Percentiles rank a stretch among this genome's conserved stretches.
Conservation (phyloP, 257 asterid species). For the Solanum medicagineum region DNA sequence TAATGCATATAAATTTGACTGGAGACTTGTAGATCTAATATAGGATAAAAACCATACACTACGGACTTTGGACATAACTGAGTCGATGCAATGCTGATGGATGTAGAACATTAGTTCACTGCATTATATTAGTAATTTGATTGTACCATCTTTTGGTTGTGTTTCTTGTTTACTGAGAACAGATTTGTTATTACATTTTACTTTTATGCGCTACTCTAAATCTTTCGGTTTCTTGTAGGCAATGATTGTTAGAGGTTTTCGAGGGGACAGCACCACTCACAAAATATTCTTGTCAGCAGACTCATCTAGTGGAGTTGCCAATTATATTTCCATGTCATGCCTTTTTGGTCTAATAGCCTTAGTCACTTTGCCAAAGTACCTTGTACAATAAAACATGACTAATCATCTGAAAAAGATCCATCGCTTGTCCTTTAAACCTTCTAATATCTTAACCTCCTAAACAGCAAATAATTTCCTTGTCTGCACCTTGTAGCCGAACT, state of each 20-base stretch:
- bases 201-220: neutral
- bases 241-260: slow-evolving; percentile 90
- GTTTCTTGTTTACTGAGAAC: neutral
- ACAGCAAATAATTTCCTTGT: neutral
- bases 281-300: slow-evolving; percentile 54
- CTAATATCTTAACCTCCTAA: neutral
- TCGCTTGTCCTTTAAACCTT: neutral
- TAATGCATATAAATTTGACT: neutral
- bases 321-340: slow-evolving; percentile 44
- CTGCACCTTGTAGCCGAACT: neutral
- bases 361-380: slow-evolving; percentile 28
- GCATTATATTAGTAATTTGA: neutral
- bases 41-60: neutral
- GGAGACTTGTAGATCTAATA: neutral
- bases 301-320: slow-evolving; percentile 43
- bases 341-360: slow-evolving; percentile 61
- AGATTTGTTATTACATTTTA: neutral
- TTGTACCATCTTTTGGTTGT: neutral
- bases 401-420: neutral
- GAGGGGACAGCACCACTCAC: slow-evolving; percentile 69
- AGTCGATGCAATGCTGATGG: neutral
- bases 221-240: slow-evolving; percentile 46
- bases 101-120: neutral
- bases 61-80: neutral
- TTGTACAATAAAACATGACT: slow-evolving; percentile 11